Conservation (phyloP, 768 basidiomycete genomes). For the Leccinum boreale region DNA sequence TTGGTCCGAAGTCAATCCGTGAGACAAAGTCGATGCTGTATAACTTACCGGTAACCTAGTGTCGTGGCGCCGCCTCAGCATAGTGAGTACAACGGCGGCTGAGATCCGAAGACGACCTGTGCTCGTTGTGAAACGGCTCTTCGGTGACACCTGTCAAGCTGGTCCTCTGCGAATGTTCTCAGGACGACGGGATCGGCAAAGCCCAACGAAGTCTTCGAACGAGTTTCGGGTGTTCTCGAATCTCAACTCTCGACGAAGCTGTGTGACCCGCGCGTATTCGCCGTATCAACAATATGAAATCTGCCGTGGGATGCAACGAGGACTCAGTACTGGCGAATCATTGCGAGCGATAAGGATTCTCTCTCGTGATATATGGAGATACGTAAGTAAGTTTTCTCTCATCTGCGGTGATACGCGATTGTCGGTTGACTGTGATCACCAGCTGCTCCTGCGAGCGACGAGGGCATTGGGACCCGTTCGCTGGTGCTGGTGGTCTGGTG, state of each 20-base stretch:
- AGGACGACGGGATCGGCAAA: neutral
- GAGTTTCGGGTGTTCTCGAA: constrained; percentile 3
- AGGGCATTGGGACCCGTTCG: neutral
- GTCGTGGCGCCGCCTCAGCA: neutral
- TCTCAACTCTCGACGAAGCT: neutral
- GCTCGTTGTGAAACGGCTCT: constrained; percentile 4
- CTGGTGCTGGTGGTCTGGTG: neutral
- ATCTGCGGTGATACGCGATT: neutral
- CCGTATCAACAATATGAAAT: neutral
- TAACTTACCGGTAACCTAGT: neutral
- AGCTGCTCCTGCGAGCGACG: neutral
- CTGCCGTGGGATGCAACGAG: neutral
- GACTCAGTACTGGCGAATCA: neutral
- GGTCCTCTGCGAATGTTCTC: neutral
- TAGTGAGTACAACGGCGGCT: neutral
- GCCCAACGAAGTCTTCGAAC: neutral
- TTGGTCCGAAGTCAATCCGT: neutral
- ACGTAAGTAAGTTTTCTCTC: constrained; percentile 9
- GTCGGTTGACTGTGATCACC: neutral
- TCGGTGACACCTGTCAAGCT: constrained; percentile 7
- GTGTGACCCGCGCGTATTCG: neutral
- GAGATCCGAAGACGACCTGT: neutral
- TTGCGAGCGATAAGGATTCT: constrained; percentile 13
- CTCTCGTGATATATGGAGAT: constrained; percentile 7
- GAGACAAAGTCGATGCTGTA: neutral